Conservation (phyloP, 495 filamentous ascomycete genomes). For the Lasiosphaeris hirsuta region DNA sequence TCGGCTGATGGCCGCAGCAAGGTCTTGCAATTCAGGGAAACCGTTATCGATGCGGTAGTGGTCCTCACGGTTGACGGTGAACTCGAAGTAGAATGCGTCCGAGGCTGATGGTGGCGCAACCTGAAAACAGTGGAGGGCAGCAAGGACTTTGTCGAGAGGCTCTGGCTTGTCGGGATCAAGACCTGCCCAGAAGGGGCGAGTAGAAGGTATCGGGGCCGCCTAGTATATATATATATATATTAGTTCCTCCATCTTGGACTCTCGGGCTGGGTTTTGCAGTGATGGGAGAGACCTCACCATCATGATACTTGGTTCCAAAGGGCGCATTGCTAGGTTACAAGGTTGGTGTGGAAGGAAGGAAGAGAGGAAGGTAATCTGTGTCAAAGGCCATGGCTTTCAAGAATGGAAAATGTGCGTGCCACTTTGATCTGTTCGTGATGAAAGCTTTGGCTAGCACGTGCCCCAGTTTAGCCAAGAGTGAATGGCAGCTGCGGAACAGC, state of each 20-base stretch:
- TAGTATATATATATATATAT: constrained; percentile 6
- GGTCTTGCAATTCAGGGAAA: constrained; percentile 4
- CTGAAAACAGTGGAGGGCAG: constrained; percentile 8
- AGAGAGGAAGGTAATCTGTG: too few relatives aligned
- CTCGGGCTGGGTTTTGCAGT: too few relatives aligned
- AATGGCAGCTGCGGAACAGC: too few relatives aligned
- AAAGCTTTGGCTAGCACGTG: too few relatives aligned
- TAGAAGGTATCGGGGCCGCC: background rate
- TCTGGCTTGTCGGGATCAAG: constrained; percentile 12
- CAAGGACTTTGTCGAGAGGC: constrained; percentile 10
- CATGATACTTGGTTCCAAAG: too few relatives aligned
- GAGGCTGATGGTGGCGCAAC: background rate
- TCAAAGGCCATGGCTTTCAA: too few relatives aligned
- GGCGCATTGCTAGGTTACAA: too few relatives aligned
- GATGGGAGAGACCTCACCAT: too few relatives aligned
- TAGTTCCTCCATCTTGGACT: background rate
- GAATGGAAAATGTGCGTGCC: too few relatives aligned
- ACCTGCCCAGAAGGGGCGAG: constrained; percentile 10
- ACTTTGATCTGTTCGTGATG: too few relatives aligned
- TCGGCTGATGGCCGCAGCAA: background rate
- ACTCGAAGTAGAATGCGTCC: background rate
- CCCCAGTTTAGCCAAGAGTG: too few relatives aligned
- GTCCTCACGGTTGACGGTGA: constrained; percentile 4
- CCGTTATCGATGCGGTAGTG: constrained; percentile 4
- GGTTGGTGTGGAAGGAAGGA: too few relatives aligned